These are phyloP conservation scores for Oenanthe sinensis DNA, from an alignment of 129 eudicot species.

Conservation along the genomic window DNA sequence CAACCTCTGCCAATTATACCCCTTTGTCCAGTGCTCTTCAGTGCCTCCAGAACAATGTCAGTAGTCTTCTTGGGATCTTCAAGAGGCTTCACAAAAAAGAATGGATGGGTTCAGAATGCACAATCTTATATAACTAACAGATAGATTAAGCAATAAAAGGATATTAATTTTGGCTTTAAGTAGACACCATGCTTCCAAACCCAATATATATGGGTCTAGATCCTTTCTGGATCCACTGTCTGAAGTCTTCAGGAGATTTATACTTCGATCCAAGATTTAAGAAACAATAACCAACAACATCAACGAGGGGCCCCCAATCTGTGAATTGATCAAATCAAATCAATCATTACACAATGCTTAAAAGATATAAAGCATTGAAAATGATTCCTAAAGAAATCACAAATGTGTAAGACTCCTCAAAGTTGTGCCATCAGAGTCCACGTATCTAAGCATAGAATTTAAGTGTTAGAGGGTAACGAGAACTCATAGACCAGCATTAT, in stretches of 20 bases:
- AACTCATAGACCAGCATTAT: neutral
- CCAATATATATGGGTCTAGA: conserved; percentile 79
- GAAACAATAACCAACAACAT: conserved; percentile 96
- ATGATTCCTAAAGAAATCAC: neutral
- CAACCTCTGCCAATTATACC: conserved; percentile 95
- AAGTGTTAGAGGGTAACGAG: neutral
- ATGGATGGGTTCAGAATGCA: neutral
- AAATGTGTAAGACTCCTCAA: neutral
- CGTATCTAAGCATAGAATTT: neutral
- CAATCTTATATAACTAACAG: neutral
- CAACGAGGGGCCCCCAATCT: conserved; percentile 96
- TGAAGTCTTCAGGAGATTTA: conserved; percentile 55
- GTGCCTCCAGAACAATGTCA: conserved; percentile 71
- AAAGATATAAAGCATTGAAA: neutral
- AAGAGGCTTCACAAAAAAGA: conserved; percentile 53
- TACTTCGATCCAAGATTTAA: conserved; percentile 69
- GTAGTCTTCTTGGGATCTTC: conserved; percentile 81
- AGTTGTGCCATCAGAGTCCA: neutral
- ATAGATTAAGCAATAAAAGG: neutral
- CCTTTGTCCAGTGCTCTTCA: conserved; percentile 78
- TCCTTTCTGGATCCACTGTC: conserved; percentile 72
- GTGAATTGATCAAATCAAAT: conserved; percentile 20
- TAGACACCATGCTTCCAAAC: conserved; percentile 95
- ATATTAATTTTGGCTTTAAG: neutral
- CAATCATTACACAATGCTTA: neutral